Conservation (phyloP, 2,329 filamentous ascomycete species). For the Acarospora socialis region DNA sequence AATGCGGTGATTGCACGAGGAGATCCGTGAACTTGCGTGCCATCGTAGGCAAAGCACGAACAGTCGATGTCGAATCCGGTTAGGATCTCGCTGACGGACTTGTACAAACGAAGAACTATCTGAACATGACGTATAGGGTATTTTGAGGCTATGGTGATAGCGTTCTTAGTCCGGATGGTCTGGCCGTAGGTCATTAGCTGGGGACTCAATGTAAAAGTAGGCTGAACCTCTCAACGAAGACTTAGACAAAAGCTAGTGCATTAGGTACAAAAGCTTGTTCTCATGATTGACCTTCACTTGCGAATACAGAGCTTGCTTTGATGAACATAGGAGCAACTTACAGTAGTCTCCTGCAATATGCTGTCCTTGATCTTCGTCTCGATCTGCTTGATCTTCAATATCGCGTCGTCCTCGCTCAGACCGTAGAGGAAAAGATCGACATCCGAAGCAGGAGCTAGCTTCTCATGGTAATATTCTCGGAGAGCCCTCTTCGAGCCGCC, state of each 20-base stretch:
- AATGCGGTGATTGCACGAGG: conserved; percentile 65
- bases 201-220: conserved; percentile 2
- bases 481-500: conserved; percentile 47
- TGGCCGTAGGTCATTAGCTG: neutral
- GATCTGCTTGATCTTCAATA: conserved; percentile 74
- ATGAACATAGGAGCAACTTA: too few relatives aligned
- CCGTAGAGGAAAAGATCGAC: conserved; percentile 79
- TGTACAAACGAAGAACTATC: conserved; percentile 76
- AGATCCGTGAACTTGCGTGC: conserved; percentile 62
- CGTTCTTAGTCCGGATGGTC: conserved; percentile 72
- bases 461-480: conserved; percentile 66
- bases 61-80: conserved; percentile 84
- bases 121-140: conserved; percentile 75
- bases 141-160: conserved; percentile 71
- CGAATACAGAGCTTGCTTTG: too few relatives aligned
- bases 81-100: conserved; percentile 68
- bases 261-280: too few relatives aligned
- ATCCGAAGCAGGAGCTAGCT: conserved; percentile 68
- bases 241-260: too few relatives aligned
- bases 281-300: too few relatives aligned
- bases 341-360: conserved; percentile 68
- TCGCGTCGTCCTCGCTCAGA: conserved; percentile 58
- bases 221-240: neutral
- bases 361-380: conserved; percentile 61
- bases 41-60: conserved; percentile 67